These are phyloP conservation scores for Acorus gramineus DNA, from an alignment of 106 monocot genomes.

Conservation along the genomic window DNA sequence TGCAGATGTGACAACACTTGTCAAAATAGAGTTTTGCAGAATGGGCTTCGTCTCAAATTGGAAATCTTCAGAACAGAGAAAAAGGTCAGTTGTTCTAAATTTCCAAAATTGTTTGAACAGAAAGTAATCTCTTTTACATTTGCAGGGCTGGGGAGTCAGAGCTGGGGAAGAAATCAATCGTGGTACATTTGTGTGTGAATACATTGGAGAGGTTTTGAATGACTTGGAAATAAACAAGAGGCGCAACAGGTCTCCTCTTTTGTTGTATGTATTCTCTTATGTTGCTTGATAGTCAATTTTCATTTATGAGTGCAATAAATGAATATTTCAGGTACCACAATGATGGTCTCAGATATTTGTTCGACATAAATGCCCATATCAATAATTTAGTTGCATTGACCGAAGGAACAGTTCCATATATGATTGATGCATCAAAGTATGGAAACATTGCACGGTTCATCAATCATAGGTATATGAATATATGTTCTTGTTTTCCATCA, in stretches of 20 bases:
- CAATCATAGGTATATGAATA: conserved; percentile 69
- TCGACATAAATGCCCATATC: conserved; percentile 61
- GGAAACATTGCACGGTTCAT: conserved; percentile 92
- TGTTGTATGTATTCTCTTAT: background rate
- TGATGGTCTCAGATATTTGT: conserved; percentile 53
- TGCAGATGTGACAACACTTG: conserved; percentile 77
- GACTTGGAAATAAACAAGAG: conserved; percentile 28
- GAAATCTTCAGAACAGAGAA: conserved; percentile 82
- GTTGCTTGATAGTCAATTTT: background rate
- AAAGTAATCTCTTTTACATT: conserved; percentile 45
- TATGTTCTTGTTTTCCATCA: background rate
- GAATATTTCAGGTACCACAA: conserved; percentile 34
- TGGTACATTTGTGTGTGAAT: conserved; percentile 91
- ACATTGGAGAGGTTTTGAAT: conserved; percentile 65
- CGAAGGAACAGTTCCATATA: conserved; percentile 39
- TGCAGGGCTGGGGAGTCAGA: conserved; percentile 88
- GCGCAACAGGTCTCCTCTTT: conserved; percentile 33
- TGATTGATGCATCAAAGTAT: conserved; percentile 72
- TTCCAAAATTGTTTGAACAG: conserved; percentile 59
- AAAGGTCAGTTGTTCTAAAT: conserved; percentile 34
- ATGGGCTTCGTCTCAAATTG: conserved; percentile 70
- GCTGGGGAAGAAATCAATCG: conserved; percentile 59
- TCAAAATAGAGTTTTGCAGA: conserved; percentile 84
- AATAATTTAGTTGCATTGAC: conserved; percentile 18
- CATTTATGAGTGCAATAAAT: no score